Evolutionary conservation across 2,329 filamentous ascomycete genomes (phyloP), one percentile per base, ranked within the genome.

Genomic region (Tolypocladium ophioglossoides): DNA sequence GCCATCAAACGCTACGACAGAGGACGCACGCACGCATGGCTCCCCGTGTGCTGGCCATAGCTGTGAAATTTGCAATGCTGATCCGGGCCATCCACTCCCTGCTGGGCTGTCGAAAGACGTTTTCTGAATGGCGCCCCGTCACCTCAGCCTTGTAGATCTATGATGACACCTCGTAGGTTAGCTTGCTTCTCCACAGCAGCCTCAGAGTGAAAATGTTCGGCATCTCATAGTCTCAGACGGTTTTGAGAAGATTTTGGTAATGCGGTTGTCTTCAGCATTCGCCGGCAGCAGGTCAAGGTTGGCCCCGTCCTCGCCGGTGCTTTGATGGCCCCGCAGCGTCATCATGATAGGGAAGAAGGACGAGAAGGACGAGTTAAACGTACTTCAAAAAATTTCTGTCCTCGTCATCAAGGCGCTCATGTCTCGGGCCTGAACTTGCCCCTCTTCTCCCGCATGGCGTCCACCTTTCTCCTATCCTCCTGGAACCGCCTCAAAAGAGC

Each of bases 401-500:
- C 20, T 16, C 50, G n/a, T 11, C 4, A 2, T 20, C 9, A 7
- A 11, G 18, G n/a, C 7, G 9, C 46, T 72, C 66, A 74, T 38
- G 70, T 70, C 59, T 79, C 77, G 18, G 77, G 77, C 66, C 74
- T 76, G 64, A 86, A 80, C 66, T 78, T 84, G 27, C 83, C 80
- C 63, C 80, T 80, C 71, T 81, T 79, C 69, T 80, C 80, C 70
- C 82, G 83, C 83, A 91, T 85, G 55, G 83, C 82, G 64, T 81
- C 76, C 49, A 94, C 82, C 70, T 82, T 86, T 72, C 74, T 82
- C 73, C 78, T 80, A 72, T 92, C 89, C 67, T 87, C 82, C 67
- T 91, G 85, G 70, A 94, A 94, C 59, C 80, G 78, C 71, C 72
- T 83, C 59, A 88, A 72, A 68, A 94, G 65, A 56, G 84, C 78